phyloP scores from a whole-genome alignment of 106 monocot species.

The Xerophyta viscosa region DNA sequence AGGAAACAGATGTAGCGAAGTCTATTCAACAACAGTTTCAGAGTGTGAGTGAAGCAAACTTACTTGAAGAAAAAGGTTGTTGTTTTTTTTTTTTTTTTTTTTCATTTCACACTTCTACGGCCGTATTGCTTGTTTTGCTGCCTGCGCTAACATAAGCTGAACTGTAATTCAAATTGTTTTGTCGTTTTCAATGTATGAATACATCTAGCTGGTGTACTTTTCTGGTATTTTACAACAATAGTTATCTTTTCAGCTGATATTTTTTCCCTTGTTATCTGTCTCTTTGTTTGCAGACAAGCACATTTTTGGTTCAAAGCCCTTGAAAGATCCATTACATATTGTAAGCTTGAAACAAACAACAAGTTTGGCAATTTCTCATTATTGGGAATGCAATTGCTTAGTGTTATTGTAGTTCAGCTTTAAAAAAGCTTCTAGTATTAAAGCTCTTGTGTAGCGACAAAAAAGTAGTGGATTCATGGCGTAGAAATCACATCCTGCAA shows the following conservation, averaged over 20 bases:
- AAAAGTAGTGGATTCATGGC: no score
- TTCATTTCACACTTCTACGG: neutral
- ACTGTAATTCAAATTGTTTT: no score
- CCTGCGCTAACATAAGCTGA: neutral
- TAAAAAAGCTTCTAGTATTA: neutral
- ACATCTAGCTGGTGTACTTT: no score
- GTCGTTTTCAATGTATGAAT: no score
- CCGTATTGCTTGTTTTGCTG: neutral
- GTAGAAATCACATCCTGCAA: no score
- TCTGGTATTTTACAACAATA: neutral
- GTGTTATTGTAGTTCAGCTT: neutral
- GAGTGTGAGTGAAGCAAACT: constrained; percentile 51
- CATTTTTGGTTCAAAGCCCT: constrained; percentile 66
- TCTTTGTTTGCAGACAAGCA: constrained; percentile 63
- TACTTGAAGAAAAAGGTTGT: constrained; percentile 60
- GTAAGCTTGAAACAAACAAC: constrained; percentile 23
- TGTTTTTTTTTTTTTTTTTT: neutral
- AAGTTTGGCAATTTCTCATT: no score
- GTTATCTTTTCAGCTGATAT: no score
- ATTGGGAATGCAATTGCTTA: neutral
- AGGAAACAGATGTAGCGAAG: constrained; percentile 32
- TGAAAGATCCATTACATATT: constrained; percentile 76
- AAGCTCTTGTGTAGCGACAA: no score
- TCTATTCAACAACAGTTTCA: constrained; percentile 30
- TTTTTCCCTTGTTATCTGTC: neutral